These are phyloP conservation scores for Phallus indusiatus DNA, from an alignment of 768 basidiomycete genomes.

Conservation along the genomic window DNA sequence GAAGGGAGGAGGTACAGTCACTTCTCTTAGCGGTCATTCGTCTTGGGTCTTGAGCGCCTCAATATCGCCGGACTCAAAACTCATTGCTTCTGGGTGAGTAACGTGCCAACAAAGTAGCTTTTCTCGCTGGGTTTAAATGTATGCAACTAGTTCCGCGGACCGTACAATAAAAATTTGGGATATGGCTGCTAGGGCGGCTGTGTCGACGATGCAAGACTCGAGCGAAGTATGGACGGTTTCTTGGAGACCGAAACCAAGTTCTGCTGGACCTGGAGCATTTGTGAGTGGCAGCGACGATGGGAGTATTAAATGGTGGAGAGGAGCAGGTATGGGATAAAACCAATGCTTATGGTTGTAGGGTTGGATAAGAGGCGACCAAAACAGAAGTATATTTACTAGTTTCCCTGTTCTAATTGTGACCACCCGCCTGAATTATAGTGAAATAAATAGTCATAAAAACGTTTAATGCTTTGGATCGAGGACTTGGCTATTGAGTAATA, in stretches of 20 bases:
- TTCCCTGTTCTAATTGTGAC: no score
- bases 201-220: conserved; percentile 68
- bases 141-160: conserved; percentile 58
- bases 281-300: conserved; percentile 73
- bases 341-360: no score
- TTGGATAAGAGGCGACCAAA: no score
- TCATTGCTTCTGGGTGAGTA: conserved; percentile 71
- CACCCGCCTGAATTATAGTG: no score
- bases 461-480: no score
- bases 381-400: no score
- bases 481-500: no score
- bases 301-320: conserved; percentile 66
- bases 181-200: conserved; percentile 58
- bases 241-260: conserved; percentile 55
- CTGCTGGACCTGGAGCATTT: conserved; percentile 56
- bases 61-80: conserved; percentile 70
- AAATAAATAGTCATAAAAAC: no score
- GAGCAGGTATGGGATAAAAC: conserved; percentile 41
- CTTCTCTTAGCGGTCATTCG: conserved; percentile 78
- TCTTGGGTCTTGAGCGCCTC: conserved; percentile 86
- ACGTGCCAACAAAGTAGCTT: neutral
- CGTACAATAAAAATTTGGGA: conserved; percentile 87
- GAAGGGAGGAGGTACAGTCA: conserved; percentile 66
- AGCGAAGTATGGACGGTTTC: conserved; percentile 81
- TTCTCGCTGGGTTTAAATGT: neutral